A percentile compares a stretch with the other conserved stretches of the same genome.
Evolutionary conservation across 169 alveolate species (phyloP).

Genomic region (Plasmodium vivax): DNA sequence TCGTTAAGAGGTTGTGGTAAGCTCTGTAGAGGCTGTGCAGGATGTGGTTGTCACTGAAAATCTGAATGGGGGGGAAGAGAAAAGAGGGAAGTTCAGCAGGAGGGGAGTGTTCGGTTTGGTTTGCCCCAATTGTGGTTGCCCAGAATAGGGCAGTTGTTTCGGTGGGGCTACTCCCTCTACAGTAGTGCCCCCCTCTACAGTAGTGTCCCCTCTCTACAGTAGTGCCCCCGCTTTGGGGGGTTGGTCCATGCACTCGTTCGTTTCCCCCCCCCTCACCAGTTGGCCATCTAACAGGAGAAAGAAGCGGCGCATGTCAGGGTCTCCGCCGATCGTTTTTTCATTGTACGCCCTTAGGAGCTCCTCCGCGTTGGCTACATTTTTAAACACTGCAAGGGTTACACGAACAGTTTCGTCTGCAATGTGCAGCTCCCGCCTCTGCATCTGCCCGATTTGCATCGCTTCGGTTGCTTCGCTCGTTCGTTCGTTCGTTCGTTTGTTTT

Average conservation of each 20-base stretch:
- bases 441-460: background rate
- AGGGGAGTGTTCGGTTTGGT: background rate
- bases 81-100: background rate
- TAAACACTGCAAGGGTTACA: constrained; percentile 45
- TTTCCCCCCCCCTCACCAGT: constrained; percentile 12
- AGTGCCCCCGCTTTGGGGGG: background rate
- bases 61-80: background rate
- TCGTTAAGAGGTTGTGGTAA: constrained; percentile 12
- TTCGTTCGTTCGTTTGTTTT: background rate
- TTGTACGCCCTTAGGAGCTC: background rate
- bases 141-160: background rate
- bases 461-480: background rate
- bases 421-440: background rate
- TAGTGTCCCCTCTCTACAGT: background rate
- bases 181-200: no score
- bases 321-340: background rate
- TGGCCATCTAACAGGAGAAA: constrained; percentile 48
- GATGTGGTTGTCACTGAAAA: constrained; percentile 46
- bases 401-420: constrained; percentile 22
- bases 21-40: constrained; percentile 63
- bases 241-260: background rate
- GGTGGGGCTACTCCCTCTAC: background rate
- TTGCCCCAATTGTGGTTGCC: background rate
- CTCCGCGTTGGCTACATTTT: constrained; percentile 62
- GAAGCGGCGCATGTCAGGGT: background rate